Percentiles rank a stretch among this genome's conserved stretches.
Conservation (phyloP, 805 yeast genomes). For the Teunomyces stri region DNA sequence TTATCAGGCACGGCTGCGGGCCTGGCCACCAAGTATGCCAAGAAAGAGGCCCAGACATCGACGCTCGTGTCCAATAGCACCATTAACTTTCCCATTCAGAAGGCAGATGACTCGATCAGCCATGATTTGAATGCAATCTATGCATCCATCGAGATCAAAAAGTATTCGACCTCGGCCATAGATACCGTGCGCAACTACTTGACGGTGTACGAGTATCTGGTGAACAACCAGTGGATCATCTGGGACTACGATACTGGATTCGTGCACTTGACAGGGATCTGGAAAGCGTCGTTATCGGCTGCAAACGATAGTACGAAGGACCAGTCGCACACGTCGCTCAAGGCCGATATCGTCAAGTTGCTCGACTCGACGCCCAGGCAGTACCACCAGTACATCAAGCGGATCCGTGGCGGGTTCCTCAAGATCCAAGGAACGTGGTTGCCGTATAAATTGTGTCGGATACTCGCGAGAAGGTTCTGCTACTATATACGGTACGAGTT, state of each 20-base stretch:
- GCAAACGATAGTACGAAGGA: slow-evolving; percentile 5
- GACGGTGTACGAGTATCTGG: slow-evolving; percentile 68
- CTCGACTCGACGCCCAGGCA: slow-evolving; percentile 62
- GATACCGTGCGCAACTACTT: slow-evolving; percentile 62
- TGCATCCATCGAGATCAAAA: slow-evolving; percentile 29
- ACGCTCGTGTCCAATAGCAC: slow-evolving; percentile 6
- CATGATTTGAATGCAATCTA: slow-evolving; percentile 1
- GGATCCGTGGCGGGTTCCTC: slow-evolving; percentile 87
- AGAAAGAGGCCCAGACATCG: slow-evolving; percentile 4
- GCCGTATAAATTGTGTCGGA: slow-evolving; percentile 64
- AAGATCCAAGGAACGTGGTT: slow-evolving; percentile 96
- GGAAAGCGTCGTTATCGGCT: slow-evolving; percentile 54
- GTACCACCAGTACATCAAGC: slow-evolving; percentile 57
- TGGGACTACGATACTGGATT: slow-evolving; percentile 87
- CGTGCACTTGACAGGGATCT: slow-evolving; percentile 83
- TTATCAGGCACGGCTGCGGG: background rate
- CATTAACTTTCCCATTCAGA: slow-evolving; percentile 12
- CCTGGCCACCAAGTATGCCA: background rate
- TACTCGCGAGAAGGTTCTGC: slow-evolving; percentile 72
- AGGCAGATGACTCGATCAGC: background rate
- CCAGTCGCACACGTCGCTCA: slow-evolving; percentile 25
- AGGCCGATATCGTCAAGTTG: slow-evolving; percentile 75
- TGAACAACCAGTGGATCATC: slow-evolving; percentile 71
- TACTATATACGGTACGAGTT: slow-evolving; percentile 71
- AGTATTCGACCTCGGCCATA: slow-evolving; percentile 66